phyloP scores from a whole-genome alignment of 176 grass and related monocot species.

The Bolboschoenus planiculmis region DNA sequence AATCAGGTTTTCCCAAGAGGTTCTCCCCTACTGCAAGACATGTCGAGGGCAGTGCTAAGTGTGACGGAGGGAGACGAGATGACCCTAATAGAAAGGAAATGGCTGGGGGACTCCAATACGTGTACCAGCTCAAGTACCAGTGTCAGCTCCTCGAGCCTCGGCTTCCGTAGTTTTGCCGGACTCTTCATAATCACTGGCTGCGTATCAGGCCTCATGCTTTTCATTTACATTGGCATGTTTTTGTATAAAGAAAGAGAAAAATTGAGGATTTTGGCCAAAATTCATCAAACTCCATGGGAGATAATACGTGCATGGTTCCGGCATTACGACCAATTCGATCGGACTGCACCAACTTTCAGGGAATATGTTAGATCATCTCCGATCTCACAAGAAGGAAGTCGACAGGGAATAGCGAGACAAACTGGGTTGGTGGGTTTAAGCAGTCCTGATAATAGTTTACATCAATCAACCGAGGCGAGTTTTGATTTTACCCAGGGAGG shows the following conservation, averaged over 20 bases:
- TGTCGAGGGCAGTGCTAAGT: conserved; percentile 46
- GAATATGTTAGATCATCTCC: not conserved
- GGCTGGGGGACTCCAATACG: conserved; percentile 36
- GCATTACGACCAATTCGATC: conserved; percentile 42
- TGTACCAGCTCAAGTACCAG: conserved; percentile 20
- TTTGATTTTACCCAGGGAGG: not conserved
- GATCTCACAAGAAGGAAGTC: not conserved
- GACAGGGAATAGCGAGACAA: not conserved
- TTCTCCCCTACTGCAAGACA: conserved; percentile 49
- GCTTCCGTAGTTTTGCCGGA: conserved; percentile 62
- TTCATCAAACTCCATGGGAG: conserved; percentile 21
- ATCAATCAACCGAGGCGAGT: not conserved
- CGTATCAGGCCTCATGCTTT: conserved; percentile 42
- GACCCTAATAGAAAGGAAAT: conserved; percentile 45
- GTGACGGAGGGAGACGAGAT: conserved; percentile 47
- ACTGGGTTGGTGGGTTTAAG: not conserved
- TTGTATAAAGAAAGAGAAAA: conserved; percentile 46
- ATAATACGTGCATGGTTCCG: conserved; percentile 32
- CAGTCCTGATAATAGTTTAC: not conserved
- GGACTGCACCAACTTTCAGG: conserved; percentile 41
- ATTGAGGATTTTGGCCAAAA: conserved; percentile 1
- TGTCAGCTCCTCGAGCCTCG: conserved; percentile 43
- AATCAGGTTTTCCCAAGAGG: conserved; percentile 53
- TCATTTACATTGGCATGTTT: conserved; percentile 49
- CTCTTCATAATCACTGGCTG: conserved; percentile 80